phyloP scores from a whole-genome alignment of 306 rosid genomes.

The Lotus japonicus region DNA sequence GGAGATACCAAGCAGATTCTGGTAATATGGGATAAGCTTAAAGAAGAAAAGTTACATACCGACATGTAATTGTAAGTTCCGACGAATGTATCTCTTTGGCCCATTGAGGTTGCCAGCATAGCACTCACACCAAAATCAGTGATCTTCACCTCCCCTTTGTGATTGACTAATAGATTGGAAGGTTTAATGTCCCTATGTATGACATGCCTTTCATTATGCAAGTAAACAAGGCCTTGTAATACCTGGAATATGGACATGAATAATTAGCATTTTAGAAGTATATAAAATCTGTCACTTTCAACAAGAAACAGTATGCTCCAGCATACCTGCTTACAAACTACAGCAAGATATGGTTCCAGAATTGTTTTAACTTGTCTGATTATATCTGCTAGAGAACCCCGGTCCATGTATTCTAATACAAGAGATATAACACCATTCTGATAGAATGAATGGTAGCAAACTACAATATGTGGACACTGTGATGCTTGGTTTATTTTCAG shows the following conservation, averaged over 20 bases:
- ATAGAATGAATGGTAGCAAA: constrained; percentile 90
- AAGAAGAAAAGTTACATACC: constrained; percentile 52
- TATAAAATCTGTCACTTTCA: constrained; percentile 6
- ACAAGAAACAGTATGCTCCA: background rate
- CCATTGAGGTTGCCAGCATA: constrained; percentile 89
- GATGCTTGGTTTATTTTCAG: constrained; percentile 96
- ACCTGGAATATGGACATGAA: constrained; percentile 47
- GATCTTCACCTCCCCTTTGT: constrained; percentile 94
- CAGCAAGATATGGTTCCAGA: constrained; percentile 98
- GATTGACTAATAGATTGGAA: constrained; percentile 91
- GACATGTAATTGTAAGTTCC: constrained; percentile 99
- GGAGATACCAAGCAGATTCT: background rate
- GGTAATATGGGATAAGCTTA: background rate
- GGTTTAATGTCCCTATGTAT: constrained; percentile 98
- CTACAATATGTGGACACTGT: constrained; percentile 90
- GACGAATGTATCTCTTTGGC: constrained; percentile 95
- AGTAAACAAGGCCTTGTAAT: constrained; percentile 87
- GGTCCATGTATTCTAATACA: constrained; percentile 96
- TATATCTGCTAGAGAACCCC: constrained; percentile 87
- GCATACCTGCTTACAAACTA: constrained; percentile 91
- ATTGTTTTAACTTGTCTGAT: constrained; percentile 85
- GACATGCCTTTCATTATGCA: constrained; percentile 91
- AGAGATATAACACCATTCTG: constrained; percentile 90
- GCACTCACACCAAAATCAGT: constrained; percentile 99
- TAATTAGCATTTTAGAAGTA: constrained; percentile 9